Conservation (phyloP, 2,329 filamentous ascomycete genomes). For the Trichoderma pleuroti region DNA sequence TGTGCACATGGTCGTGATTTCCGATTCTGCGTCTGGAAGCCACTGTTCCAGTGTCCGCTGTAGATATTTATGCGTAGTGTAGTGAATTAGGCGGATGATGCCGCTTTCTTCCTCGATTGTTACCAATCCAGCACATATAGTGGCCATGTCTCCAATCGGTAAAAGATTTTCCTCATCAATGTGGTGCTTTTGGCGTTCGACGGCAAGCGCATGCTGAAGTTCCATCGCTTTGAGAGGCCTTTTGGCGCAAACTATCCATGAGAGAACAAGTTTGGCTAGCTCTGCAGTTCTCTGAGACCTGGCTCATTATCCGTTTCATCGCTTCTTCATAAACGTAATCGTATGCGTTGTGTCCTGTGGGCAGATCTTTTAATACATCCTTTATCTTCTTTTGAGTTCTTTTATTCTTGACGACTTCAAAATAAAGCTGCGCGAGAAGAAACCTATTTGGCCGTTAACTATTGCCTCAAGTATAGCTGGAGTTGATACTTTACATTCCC, state of each 20-base stretch:
- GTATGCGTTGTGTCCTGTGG: rapidly evolving
- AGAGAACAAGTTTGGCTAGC: not conserved
- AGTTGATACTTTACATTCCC: not conserved
- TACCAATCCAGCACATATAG: not conserved
- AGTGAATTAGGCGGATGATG: not conserved
- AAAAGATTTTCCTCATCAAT: not conserved
- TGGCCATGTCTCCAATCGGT: not conserved
- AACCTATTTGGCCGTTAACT: not conserved
- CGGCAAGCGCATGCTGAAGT: not conserved
- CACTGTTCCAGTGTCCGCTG: rapidly evolving
- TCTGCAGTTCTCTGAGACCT: rapidly evolving
- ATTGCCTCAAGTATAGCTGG: rapidly evolving
- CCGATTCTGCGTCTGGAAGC: not conserved
- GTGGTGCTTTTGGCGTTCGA: not conserved
- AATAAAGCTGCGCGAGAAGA: not conserved
- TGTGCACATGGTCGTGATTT: not conserved
- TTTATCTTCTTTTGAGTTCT: not conserved
- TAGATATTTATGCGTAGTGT: not conserved
- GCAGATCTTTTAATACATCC: rapidly evolving
- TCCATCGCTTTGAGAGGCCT: not conserved
- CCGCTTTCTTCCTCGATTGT: not conserved
- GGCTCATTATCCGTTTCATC: not conserved
- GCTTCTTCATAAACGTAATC: not conserved
- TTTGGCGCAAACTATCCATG: not conserved
- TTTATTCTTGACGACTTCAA: not conserved